Evolutionary conservation across 2,329 filamentous ascomycete genomes (phyloP), one percentile per base, ranked within the genome.

Genomic region (Fusarium sp.): DNA sequence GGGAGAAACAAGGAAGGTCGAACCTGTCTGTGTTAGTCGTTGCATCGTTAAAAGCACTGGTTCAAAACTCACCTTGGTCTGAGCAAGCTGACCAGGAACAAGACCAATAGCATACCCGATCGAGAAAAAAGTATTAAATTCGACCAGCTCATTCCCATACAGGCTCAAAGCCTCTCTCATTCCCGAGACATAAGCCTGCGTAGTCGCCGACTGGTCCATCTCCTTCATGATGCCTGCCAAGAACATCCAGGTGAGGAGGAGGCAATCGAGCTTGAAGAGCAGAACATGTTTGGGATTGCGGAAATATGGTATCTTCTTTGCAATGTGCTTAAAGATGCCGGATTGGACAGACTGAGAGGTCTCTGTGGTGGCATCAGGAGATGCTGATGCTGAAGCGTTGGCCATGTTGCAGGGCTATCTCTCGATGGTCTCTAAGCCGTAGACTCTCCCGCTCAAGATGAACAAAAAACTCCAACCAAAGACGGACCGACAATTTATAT

Each of bases 91-190:
- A 6, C 80, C 82, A 2, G 84, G 82, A 45, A 82, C 79, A 40
- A 85, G 80, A 0, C 83, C 82, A 80, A 92, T 82, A 0, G 90
- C 87, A 72, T 92, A 92, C 10, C 90, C 90, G 1, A 89, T 85
- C 0, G 88, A 91, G 84, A 90, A 92, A 32, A 85, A 86, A 0
- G 88, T 86, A 60, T 79, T 81, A 68, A 85, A 79, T 66, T 89
- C 87, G 62, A 90, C 90, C 35, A 90, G 82, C 65, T 91, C 82
- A 70, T 90, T 90, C 2, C 85, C 84, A 54, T 87, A 85, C 22
- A 90, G 79, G 0, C 58, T 66, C 33, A 74, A 20, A 10, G 75
- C 71, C 27, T 76, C 79, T 64, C 67, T 70, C 79, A 82, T 85
- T 27, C 85, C 85, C 1, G 81, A 82, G 2, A 84, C 80, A 59